Evolutionary conservation across 805 yeast species (phyloP).

Genomic region (Barnettozyma wickerhamii): DNA sequence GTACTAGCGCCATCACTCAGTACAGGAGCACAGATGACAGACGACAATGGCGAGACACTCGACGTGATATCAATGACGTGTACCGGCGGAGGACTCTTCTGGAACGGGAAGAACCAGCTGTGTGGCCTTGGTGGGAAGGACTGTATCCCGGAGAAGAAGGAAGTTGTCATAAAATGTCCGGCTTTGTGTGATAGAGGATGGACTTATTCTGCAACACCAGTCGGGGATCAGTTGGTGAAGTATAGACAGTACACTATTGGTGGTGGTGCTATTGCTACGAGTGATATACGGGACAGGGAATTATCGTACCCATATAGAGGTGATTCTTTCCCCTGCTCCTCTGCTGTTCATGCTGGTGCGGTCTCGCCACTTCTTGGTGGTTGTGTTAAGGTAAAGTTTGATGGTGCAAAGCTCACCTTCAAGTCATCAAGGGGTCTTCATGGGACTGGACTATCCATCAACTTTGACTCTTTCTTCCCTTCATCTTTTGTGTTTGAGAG

Average conservation of each 20-base stretch:
- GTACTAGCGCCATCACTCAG: conserved; percentile 4
- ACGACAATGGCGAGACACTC: conserved; percentile 1
- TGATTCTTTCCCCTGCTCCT: conserved; percentile 86
- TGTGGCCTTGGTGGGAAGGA: conserved; percentile 70
- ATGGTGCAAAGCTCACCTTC: conserved; percentile 50
- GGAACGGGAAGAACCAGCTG: conserved; percentile 71
- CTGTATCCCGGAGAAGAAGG: conserved; percentile 36
- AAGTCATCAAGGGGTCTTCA: conserved; percentile 43
- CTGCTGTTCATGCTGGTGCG: conserved; percentile 84
- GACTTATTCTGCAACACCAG: conserved; percentile 70
- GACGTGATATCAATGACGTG: conserved; percentile 42
- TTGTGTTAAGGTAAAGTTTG: conserved; percentile 58
- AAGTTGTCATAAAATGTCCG: conserved; percentile 69
- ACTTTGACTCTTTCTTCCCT: conserved; percentile 71
- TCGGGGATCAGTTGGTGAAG: conserved; percentile 64
- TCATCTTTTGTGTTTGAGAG: conserved; percentile 59
- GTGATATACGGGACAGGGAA: conserved; percentile 13
- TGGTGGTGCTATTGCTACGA: conserved; percentile 45
- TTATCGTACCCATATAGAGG: conserved; percentile 70
- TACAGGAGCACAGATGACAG: conserved; percentile 1
- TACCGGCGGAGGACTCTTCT: conserved; percentile 40
- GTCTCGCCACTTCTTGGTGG: conserved; percentile 76
- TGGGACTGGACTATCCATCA: conserved; percentile 47
- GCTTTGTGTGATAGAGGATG: conserved; percentile 80
- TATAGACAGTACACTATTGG: conserved; percentile 75